phyloP scores from a whole-genome alignment of 176 grass and related monocot species.

The Eleusine indica region DNA sequence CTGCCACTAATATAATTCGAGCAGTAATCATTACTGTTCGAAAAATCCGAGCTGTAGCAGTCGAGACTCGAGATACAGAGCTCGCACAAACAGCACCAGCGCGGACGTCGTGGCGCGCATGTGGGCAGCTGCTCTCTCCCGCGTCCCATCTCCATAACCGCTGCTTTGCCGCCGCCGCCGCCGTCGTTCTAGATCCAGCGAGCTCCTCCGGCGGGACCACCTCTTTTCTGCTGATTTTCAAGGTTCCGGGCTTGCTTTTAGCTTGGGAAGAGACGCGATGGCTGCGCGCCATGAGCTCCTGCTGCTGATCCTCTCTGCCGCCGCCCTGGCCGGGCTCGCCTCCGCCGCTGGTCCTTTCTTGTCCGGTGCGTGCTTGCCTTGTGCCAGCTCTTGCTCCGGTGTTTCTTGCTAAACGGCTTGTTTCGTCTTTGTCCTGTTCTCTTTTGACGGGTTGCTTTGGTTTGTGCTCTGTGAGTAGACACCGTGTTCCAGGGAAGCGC shows the following conservation, averaged over 20 bases:
- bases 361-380: slow-evolving; percentile 29
- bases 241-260: not conserved
- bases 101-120: slow-evolving; percentile 37
- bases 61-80: not conserved
- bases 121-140: slow-evolving; percentile 28
- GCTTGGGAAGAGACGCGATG: slow-evolving; percentile 10
- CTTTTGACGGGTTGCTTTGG: slow-evolving; percentile 30
- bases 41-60: not conserved
- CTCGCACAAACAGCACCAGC: slow-evolving; percentile 26
- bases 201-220: not conserved
- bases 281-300: slow-evolving; percentile 4
- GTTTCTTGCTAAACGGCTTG: not conserved
- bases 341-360: slow-evolving; percentile 37
- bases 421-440: not conserved
- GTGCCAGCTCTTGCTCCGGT: not conserved
- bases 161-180: not conserved
- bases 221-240: not conserved
- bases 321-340: slow-evolving; percentile 34
- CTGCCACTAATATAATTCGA: slow-evolving; percentile 15
- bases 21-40: not conserved
- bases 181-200: slow-evolving; percentile 39
- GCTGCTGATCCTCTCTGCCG: slow-evolving; percentile 18
- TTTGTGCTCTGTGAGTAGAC: slow-evolving; percentile 28
- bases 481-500: slow-evolving; percentile 37
- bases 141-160: not conserved